Evolutionary conservation across 495 filamentous ascomycete species (phyloP), one percentile per base, ranked within the genome.

Genomic region (Beverwykella pulmonaria): DNA sequence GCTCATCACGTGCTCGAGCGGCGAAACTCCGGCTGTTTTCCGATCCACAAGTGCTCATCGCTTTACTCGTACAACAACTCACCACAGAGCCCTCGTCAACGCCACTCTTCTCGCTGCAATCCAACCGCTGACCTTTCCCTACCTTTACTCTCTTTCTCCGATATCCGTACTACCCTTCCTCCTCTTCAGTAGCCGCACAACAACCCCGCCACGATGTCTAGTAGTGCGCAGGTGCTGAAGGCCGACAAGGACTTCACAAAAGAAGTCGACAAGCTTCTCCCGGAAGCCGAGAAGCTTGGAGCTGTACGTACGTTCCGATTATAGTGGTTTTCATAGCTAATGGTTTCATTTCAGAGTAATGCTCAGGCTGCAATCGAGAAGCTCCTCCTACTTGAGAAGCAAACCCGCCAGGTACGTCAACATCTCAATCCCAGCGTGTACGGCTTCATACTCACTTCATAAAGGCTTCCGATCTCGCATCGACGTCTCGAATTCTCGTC

Each of bases 331-430:
- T 32, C 27, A 30, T 1, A 54, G 44, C 68, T 63, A 65, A 72
- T 26, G 22, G 47, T 19, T 34, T 17, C 19, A 12, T 54, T 60
- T 48, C 65, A 95, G 90, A 87, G 81, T 73, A 90, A 94, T 79
- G 81, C 93, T 64, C 86, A 88, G 75, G 87, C 83, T 32, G 93
- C 93, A 67, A 89, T 98, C 71, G 94, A 98, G 79, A 97, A 96
- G 84, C 88, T 98, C 57, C 82, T 92, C 41, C 79, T 80, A 22
- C 80, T 98, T 71, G 94, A 98, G 84, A 98, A 98, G 79, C 92
- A 97, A 80, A 88, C 94, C 56, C 86, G 94, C 84, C 94, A 98
- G 85, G 93, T 96, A 77, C 66, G 78, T 52, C 53, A 36, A 41
- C 22, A 17, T 8, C 19, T 36, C 26, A 49, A 17, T 8, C 59